Base-by-base conservation (phyloP, 495 filamentous ascomycete species). In the Ascodesmis nigricans region DNA sequence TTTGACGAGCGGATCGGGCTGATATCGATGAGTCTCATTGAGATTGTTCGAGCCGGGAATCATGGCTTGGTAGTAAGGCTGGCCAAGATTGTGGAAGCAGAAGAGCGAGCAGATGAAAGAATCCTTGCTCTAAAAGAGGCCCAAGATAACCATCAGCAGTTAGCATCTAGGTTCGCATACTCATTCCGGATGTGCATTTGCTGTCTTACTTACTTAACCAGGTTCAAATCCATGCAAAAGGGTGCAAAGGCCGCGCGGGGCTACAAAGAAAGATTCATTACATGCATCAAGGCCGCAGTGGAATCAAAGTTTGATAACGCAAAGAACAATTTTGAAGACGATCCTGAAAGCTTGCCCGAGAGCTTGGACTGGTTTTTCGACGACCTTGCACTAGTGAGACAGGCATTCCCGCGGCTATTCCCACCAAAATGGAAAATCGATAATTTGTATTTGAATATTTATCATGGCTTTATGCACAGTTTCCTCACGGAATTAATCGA, bases 381-480 rank as follows among this genome's bases (percentile, higher is more conserved):
- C 55, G 84, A 99, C 49, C 67, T 99, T 1, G 83, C 78, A 51
- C 76, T 78, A 0, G 83, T 92, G 37, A 74, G 80, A 58, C 61
- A 82, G 31, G 83, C 87, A 44, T 90, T 99, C 73, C 66, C 74
- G 30, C 63, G 63, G 22, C 58, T 99, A 33, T 79, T 92, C 65
- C 87, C 87, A 17, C 91, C 87, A 57, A 91, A 90, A 47, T 99
- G 87, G 87, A 84, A 77, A 56, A 91, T 95, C 31, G 82, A 83
- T 58, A 68, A 72, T 50, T 90, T 78, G 11, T 93, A 90, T 54
- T 69, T 70, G 19, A 65, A 74, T 41, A 82, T 90, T 38, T 99
- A 93, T 49, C 87, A 95, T 55, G 63, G 66, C 37, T 63, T 79
- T 44, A 93, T 99, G 83, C 90, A 91, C 53, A 78, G 91, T 53